A percentile compares a stretch with the other conserved stretches of the same genome.
These are phyloP conservation scores for Saccharomyces hybrid DNA, from an alignment of 1,139 yeast genomes.

Conservation along the genomic window DNA sequence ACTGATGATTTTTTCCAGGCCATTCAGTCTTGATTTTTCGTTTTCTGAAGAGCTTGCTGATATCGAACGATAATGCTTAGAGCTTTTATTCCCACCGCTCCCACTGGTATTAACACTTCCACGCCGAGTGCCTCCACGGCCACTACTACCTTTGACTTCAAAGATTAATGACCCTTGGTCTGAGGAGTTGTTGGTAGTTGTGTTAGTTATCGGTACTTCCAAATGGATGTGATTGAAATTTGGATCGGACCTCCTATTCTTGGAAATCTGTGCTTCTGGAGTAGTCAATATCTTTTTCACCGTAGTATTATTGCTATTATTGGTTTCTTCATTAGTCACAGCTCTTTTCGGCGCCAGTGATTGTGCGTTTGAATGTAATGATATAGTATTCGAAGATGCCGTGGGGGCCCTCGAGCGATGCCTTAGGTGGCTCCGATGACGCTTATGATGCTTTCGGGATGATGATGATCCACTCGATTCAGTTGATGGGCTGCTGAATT, in stretches of 20 bases:
- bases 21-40: conserved; percentile 11
- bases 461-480: conserved; percentile 3
- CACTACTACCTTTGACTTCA: not conserved
- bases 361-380: not conserved
- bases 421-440: conserved; percentile 5
- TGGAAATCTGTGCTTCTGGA: not conserved
- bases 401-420: not conserved
- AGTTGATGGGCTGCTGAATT: conserved; percentile 18
- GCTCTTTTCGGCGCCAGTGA: not conserved
- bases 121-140: not conserved
- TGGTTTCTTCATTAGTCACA: not conserved
- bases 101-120: not conserved
- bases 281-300: not conserved
- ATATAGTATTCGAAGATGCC: not conserved
- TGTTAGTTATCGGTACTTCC: not conserved
- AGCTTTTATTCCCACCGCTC: not conserved
- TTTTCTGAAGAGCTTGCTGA: conserved; percentile 5
- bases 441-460: conserved; percentile 6
- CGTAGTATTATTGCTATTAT: conserved; percentile 1
- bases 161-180: not conserved
- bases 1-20: conserved; percentile 19
- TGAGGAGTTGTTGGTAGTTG: not conserved
- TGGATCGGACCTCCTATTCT: not conserved
- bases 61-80: conserved; percentile 7
- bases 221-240: not conserved